Evolutionary conservation across 225 moss, liverwort and hornwort species (phyloP).

Genomic region (Marchantia paleacea): DNA sequence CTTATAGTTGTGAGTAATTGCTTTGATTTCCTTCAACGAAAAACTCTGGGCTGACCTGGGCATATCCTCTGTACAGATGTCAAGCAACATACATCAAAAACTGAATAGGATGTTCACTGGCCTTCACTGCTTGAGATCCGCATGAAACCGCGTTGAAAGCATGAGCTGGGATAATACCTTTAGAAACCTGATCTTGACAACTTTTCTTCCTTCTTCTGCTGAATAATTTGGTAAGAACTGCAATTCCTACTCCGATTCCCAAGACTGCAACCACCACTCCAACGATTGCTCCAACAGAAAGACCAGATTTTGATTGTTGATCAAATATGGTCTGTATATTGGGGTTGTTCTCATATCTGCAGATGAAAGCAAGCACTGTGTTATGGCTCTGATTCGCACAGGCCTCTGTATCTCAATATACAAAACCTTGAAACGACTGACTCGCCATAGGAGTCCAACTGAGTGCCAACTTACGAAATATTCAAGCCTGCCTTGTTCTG

Average conservation of each 20-base stretch:
- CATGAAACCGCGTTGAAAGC: too few species aligned
- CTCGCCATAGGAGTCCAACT: neutral
- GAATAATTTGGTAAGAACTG: neutral
- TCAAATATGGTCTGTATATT: neutral
- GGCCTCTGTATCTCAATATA: neutral
- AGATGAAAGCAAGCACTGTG: neutral
- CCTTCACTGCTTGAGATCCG: neutral
- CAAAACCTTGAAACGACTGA: neutral
- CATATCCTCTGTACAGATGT: constrained; percentile 11
- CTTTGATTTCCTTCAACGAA: constrained; percentile 7
- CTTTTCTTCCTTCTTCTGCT: neutral
- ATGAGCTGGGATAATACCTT: neutral
- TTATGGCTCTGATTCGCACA: neutral
- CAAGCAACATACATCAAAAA: neutral
- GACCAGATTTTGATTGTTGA: neutral
- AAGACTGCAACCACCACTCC: neutral
- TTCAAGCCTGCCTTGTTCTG: neutral
- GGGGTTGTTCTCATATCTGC: neutral
- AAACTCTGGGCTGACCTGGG: constrained; percentile 4
- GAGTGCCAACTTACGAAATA: constrained; percentile 11
- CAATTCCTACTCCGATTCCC: neutral
- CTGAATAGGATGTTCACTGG: neutral
- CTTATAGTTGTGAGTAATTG: constrained; percentile 7
- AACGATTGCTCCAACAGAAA: constrained; percentile 1
- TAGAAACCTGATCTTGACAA: neutral